Evolutionary conservation across 1,284 basidiomycete genomes (phyloP), one percentile per base, ranked within the genome.

Genomic region (Porphyrellus sp.): DNA sequence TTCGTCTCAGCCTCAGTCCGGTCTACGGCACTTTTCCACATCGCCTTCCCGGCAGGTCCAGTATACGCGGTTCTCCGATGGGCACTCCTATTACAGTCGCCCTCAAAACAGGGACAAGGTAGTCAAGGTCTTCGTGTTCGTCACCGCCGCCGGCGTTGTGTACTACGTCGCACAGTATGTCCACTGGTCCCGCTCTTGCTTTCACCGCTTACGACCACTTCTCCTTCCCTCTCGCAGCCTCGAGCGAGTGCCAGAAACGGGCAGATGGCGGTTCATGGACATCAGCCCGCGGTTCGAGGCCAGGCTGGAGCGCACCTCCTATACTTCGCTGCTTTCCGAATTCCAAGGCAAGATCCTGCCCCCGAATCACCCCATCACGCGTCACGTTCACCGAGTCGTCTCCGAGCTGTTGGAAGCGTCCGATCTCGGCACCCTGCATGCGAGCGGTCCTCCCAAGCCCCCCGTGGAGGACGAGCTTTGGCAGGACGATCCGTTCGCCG

Each of bases 261-360:
- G 91, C 0, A 71, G 93, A 52, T 85, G 85, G 78, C 72, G 93
- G 20, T 94, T 93, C 66, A 95, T 96, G 79, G 85, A 87, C 62
- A 78, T 88, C 8, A 79, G 78, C 34, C 77, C 78, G 0, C 72
- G 75, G 49, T 71, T 71, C 40, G 91, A 95, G 70, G 73, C 77
- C 4, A 66, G 63, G 78, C 65, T 86, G 12, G 83, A 74, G 8
- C 69, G 80, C 47, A 53, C 78, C 27, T 70, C 79, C 2, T 81
- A 82, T 61, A 54, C 74, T 11, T 65, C 84, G 55, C 74, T 85
- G 2, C 65, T 85, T 5, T 50, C 72, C 5, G 75, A 92, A 61
- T 86, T 84, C 58, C 66, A 72, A 20, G 72, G 75, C 23, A 72
- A 73, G 34, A 79, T 90, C 15, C 77, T 98, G 0, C 86, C 93